Evolutionary conservation across 257 asterid species (phyloP).

Genomic region (Capsicum pubescens): DNA sequence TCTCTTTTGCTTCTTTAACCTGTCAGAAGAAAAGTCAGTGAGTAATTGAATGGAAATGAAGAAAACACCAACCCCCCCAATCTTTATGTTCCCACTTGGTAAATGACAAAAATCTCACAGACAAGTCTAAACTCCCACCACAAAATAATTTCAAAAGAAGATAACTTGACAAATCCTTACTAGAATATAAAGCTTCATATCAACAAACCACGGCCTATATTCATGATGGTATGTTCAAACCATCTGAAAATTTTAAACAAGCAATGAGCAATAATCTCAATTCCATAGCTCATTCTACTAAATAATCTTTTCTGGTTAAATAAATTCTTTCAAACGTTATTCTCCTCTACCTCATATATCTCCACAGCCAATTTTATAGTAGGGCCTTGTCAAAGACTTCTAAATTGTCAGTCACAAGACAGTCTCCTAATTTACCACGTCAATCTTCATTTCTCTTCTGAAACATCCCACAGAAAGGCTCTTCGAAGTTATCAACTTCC

Average conservation of each 20-base stretch:
- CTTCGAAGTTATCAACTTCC: too few relatives aligned
- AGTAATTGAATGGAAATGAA: conserved; percentile 27
- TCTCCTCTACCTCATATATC: too few relatives aligned
- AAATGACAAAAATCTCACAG: background rate
- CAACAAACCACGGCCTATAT: background rate
- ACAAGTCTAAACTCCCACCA: background rate
- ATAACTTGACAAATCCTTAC: background rate
- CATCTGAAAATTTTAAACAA: background rate
- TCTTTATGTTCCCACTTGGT: background rate
- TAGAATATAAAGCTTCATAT: background rate
- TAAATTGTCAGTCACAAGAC: too few relatives aligned
- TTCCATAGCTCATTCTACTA: background rate
- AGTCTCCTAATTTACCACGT: too few relatives aligned
- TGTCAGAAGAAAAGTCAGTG: conserved; percentile 37
- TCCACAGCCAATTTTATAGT: too few relatives aligned
- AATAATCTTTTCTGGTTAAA: background rate
- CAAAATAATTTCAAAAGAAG: conserved; percentile 10
- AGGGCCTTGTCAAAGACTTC: too few relatives aligned
- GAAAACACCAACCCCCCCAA: background rate
- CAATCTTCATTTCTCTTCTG: too few relatives aligned
- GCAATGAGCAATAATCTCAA: conserved; percentile 13
- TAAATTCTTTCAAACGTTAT: background rate
- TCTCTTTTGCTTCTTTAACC: conserved; percentile 95
- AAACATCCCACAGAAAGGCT: too few relatives aligned
- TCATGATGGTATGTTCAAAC: background rate